Conservation (phyloP, 2,329 filamentous ascomycete species). For the Neocucurbitaria cava region DNA sequence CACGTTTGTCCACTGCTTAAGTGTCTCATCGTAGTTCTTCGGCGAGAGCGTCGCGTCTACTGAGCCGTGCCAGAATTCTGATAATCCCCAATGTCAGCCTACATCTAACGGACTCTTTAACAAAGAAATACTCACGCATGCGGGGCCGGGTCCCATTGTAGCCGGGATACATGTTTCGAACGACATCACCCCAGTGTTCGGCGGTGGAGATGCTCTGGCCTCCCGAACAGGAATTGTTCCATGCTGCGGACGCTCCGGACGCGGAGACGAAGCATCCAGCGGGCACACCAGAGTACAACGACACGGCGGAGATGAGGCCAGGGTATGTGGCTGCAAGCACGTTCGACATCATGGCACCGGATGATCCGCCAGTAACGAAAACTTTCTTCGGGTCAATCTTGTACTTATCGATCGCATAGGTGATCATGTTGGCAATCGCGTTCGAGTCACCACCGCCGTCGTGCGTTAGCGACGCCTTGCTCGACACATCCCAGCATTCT, state of each 20-base stretch:
- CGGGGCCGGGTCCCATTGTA: conserved; percentile 60
- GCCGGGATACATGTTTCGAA: conserved; percentile 58
- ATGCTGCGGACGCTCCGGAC: conserved; percentile 52
- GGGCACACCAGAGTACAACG: conserved; percentile 61
- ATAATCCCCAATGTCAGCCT: background rate
- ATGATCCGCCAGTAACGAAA: conserved; percentile 62
- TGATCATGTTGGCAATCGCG: conserved; percentile 66
- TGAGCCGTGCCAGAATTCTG: conserved; percentile 64
- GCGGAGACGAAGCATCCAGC: conserved; percentile 61
- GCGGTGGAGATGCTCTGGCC: conserved; percentile 56
- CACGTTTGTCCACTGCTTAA: conserved; percentile 46
- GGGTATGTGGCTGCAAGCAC: conserved; percentile 61
- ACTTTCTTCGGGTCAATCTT: conserved; percentile 59
- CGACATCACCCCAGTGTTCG: conserved; percentile 58
- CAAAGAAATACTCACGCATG: conserved; percentile 46
- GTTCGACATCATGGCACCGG: conserved; percentile 53
- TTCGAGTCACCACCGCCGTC: conserved; percentile 65
- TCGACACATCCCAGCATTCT: conserved; percentile 67
- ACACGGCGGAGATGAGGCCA: conserved; percentile 60
- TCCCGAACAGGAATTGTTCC: conserved; percentile 61
- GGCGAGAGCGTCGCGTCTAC: conserved; percentile 59
- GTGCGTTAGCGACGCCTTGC: conserved; percentile 60
- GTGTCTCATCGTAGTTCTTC: conserved; percentile 63
- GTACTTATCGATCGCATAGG: conserved; percentile 61
- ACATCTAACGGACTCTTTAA: too few species aligned